Base-by-base conservation (phyloP, 129 eudicot genomes). In the Lonicera japonica region DNA sequence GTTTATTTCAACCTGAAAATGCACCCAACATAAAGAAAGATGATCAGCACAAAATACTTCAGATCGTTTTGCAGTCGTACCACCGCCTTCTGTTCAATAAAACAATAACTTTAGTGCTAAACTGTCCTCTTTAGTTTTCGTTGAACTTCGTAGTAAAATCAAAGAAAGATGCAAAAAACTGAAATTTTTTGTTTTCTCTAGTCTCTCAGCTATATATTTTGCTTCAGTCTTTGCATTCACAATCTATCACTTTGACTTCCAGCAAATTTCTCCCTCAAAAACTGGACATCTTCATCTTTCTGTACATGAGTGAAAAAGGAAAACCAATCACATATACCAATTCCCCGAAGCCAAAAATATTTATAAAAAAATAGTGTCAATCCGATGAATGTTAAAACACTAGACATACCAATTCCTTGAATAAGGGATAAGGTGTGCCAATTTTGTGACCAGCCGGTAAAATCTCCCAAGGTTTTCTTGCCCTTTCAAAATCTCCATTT, bases 201-300 rank as follows among this genome's bases (percentile, higher is more conserved):
- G 64, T 55, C 84, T 80, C 40, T 84, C 95, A 46, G 90, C 69
- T 18, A 86, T 23, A 61, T 91, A 74, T 52, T 83, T 83, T 54
- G 95, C 82, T 68, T 82, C 97, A 66, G 94, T 90, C 77, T 88
- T 88, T 73, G 89, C 96, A 81, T 80, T 83, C 43, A 78, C 85
- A 61, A 74, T 69, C 96, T 85, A 20, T 92, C 98, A 75, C 96
- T 90, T 73, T 92, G 98, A 79, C 98, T 92, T 68, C 98, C 98
- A 73, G 96, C 98, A 92, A 87, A 92, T 75, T 80, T 87, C 34
- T 71, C 73, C 73, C 91, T 79, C 40, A 64, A 87, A 24, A 64
- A 76, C 36, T 84, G 95, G 46, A 82, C 82, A 25, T 92, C 96
- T 29, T 87, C 88, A 65, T 92, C 96, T 82, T 77, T 78, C 98